Evolutionary conservation across 1,139 yeast species (phyloP), one percentile per base, ranked within the genome.

Genomic region (Candida tropicalis): DNA sequence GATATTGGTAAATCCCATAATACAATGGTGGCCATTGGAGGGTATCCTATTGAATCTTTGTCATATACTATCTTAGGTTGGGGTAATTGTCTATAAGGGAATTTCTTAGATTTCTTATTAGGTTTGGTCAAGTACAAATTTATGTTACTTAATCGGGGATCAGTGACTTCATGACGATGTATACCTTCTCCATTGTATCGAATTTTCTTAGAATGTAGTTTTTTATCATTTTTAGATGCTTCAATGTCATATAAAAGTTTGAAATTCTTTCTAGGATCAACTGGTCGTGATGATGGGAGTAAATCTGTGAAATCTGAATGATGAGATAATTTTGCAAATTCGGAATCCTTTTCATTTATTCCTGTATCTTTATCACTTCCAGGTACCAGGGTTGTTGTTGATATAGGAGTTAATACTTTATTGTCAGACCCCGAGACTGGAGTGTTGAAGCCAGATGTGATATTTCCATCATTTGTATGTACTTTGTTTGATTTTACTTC

Each of bases 11-110:
- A 66, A 24, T 84, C 87, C 74, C 89, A 84, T 6, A 89, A 71
- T 2, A 89, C 77, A 28, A 90, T 62, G 54, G 86, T 88, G 3
- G 81, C 70, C 4, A 82, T 76, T 0, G 96, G 97, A 10, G 84
- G 81, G 0, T 85, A 84, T 0, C 95, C 95, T 18, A 89, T 61
- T 0, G 95, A 87, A 55, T 84, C 74, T 44, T 80, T 75, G 60
- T 90, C 96, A 55, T 70, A 84, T 2, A 66, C 56, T 50, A 80
- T 79, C 42, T 74, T 74, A 0, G 88, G 81, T 28, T 77, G 67
- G 0, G 81, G 77, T 20, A 82, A 63, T 20, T 70, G 77, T 47
- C 66, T 71, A 57, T 69, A 72, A 0, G 77, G 77, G 46, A 70
- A 66, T 45, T 70, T 70, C 48, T 69, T 71, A 1, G 76, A 68